Percentiles rank a stretch among this genome's conserved stretches.
These are phyloP conservation scores for Porcisia hertigi DNA, from an alignment of 208 protist species.

Conservation along the genomic window DNA sequence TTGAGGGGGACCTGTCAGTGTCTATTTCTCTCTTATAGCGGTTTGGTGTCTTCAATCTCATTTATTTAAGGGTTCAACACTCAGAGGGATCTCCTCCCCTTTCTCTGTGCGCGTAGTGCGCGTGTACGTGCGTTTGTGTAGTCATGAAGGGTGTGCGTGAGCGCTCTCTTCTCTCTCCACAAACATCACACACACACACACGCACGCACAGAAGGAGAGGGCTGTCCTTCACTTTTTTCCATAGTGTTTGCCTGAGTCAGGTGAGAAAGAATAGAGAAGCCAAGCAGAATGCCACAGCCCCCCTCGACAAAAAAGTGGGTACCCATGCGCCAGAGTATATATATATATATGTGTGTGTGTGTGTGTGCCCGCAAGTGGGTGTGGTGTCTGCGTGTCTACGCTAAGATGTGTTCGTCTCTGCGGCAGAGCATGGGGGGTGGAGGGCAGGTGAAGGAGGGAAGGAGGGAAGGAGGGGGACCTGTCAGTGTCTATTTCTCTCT, in stretches of 20 bases:
- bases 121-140: slow-evolving; percentile 8
- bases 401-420: background rate
- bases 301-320: too few species aligned
- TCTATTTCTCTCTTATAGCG: background rate
- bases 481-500: background rate
- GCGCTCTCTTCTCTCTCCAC: background rate
- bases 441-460: background rate
- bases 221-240: slow-evolving; percentile 13
- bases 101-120: slow-evolving; percentile 9
- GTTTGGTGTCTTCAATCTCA: slow-evolving; percentile 52
- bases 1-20: background rate
- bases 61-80: slow-evolving; percentile 73
- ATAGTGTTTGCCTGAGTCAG: slow-evolving; percentile 85
- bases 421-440: too few species aligned
- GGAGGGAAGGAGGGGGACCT: background rate
- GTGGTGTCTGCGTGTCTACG: background rate
- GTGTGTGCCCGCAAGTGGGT: background rate
- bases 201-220: background rate
- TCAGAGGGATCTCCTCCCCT: slow-evolving; percentile 7
- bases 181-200: slow-evolving; percentile 3
- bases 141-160: background rate
- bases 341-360: too few species aligned
- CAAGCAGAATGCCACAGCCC: background rate
- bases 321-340: too few species aligned
- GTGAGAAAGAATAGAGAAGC: slow-evolving; percentile 67